Evolutionary conservation across 2,329 filamentous ascomycete species (phyloP).

Genomic region (Colletotrichum coccodes): DNA sequence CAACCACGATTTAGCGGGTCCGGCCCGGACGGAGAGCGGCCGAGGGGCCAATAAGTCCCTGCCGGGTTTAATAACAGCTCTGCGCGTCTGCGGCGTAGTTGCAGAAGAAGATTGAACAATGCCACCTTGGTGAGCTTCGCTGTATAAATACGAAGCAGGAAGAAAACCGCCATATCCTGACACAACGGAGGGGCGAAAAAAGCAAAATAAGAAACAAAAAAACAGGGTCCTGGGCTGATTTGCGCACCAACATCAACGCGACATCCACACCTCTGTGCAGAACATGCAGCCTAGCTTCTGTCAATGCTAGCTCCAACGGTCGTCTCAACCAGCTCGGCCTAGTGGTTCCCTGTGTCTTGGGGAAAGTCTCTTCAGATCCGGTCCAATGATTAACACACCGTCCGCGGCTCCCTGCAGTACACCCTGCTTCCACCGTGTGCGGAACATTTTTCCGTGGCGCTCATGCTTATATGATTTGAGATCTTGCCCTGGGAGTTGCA

Average conservation of each 20-base stretch:
- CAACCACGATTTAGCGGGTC: neutral
- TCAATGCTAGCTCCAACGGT: constrained; percentile 6
- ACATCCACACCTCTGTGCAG: neutral
- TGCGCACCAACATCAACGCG: constrained; percentile 9
- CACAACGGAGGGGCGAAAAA: neutral
- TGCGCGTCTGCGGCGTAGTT: constrained; percentile 17
- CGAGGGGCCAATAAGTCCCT: neutral
- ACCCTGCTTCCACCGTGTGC: neutral
- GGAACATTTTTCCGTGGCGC: neutral
- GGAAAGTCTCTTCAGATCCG: neutral
- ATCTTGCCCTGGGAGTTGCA: neutral
- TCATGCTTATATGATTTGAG: neutral
- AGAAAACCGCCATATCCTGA: neutral
- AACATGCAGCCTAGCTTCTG: constrained; percentile 1
- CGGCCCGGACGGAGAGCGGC: constrained; percentile 3
- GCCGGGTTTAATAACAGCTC: neutral
- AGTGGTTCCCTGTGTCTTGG: no score
- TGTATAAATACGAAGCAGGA: neutral
- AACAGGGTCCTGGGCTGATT: constrained; percentile 29
- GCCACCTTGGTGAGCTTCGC: neutral
- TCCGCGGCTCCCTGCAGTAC: neutral
- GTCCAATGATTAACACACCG: neutral
- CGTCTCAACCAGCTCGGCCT: neutral
- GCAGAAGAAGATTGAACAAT: constrained; percentile 5
- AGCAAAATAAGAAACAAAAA: constrained; percentile 6